Conservation (phyloP, 352 stramenopile species). For the Globisporangium middletonii region DNA sequence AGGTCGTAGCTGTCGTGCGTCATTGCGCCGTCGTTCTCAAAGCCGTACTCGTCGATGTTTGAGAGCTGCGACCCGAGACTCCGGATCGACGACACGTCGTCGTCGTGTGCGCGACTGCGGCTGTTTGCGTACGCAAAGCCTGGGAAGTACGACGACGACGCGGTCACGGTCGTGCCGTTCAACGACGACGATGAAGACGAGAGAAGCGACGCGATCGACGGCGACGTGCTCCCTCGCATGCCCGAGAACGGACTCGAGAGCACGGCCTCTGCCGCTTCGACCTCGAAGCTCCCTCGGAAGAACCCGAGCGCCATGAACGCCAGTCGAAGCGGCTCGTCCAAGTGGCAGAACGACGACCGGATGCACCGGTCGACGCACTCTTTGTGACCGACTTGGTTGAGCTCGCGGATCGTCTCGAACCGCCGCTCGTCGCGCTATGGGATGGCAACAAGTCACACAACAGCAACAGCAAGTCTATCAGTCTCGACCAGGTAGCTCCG, state of each 20-base stretch:
- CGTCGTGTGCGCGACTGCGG: conserved; percentile 24
- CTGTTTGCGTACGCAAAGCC: conserved; percentile 43
- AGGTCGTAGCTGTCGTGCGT: conserved; percentile 75
- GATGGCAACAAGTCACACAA: neutral
- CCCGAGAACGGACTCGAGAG: conserved; percentile 40
- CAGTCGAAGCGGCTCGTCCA: conserved; percentile 60
- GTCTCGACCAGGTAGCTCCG: neutral
- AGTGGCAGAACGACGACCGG: conserved; percentile 73
- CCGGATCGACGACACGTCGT: conserved; percentile 43
- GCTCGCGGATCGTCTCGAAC: conserved; percentile 68
- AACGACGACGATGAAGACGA: conserved; percentile 19
- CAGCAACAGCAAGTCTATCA: neutral
- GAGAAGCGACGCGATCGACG: conserved; percentile 6
- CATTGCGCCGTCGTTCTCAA: conserved; percentile 78
- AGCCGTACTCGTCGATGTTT: conserved; percentile 63
- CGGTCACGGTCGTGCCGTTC: conserved; percentile 7
- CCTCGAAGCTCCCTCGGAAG: conserved; percentile 73
- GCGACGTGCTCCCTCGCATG: conserved; percentile 10
- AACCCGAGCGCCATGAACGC: conserved; percentile 82
- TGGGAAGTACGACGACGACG: conserved; percentile 39
- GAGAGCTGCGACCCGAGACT: conserved; percentile 63
- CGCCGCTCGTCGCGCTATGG: conserved; percentile 52
- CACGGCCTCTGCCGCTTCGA: conserved; percentile 61
- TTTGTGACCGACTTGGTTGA: conserved; percentile 72
- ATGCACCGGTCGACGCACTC: conserved; percentile 79